phyloP scores from a whole-genome alignment of 345 rosid genomes.

The Euphorbia peplus region DNA sequence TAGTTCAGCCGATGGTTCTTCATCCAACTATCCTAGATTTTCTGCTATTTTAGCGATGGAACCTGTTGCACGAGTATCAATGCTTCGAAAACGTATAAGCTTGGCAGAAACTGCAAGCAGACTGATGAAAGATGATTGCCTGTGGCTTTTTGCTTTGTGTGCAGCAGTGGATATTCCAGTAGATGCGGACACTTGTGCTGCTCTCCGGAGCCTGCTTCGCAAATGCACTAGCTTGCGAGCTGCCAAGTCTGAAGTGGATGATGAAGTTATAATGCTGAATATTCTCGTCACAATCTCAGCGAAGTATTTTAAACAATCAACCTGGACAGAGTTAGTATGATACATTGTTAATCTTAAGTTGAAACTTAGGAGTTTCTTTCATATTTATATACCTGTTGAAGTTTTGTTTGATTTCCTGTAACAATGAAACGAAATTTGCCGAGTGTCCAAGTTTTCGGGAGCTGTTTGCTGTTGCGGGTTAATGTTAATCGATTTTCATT shows the following conservation, averaged over 20 bases:
- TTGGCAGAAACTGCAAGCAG: slow-evolving; percentile 37
- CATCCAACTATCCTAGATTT: slow-evolving; percentile 34
- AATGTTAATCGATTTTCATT: no score
- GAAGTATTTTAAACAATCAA: slow-evolving; percentile 74
- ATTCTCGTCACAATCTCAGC: slow-evolving; percentile 74
- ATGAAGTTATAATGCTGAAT: slow-evolving; percentile 70
- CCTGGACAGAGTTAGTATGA: no score
- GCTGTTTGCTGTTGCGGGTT: no score
- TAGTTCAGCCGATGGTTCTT: slow-evolving; percentile 17
- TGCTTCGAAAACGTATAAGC: slow-evolving; percentile 58
- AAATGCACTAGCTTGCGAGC: slow-evolving; percentile 77
- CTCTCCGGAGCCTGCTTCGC: slow-evolving; percentile 59
- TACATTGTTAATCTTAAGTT: no score
- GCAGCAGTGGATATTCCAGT: slow-evolving; percentile 75
- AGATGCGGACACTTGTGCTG: slow-evolving; percentile 64
- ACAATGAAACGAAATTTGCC: no score
- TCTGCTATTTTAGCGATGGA: slow-evolving; percentile 60
- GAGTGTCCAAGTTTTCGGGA: no score
- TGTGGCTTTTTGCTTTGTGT: slow-evolving; percentile 75
- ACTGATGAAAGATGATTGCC: slow-evolving; percentile 45
- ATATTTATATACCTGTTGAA: no score
- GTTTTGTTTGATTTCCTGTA: no score
- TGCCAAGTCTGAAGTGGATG: slow-evolving; percentile 53
- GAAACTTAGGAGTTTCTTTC: no score
- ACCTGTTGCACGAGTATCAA: slow-evolving; percentile 60